Evolutionary conservation across 1,139 yeast species (phyloP).

Genomic region (Tardiomyces digboiensis): DNA sequence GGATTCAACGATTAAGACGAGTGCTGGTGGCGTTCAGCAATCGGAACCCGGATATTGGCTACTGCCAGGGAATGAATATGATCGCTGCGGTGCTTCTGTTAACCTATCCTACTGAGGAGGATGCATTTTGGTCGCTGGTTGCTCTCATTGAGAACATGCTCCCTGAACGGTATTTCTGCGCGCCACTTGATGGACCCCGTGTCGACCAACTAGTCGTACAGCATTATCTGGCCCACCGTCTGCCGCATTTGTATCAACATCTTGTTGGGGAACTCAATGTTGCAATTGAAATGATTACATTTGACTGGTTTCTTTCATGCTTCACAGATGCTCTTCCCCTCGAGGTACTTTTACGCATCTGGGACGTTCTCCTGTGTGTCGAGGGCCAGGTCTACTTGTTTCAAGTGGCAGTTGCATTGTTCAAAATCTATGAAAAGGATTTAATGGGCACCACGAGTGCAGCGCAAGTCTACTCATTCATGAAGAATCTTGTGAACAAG

Average conservation of each 20-base stretch:
- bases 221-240: slow-evolving; percentile 16
- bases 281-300: slow-evolving; percentile 42
- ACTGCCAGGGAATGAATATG: slow-evolving; percentile 58
- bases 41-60: slow-evolving; percentile 42
- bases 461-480: slow-evolving; percentile 34
- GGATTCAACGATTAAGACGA: slow-evolving; percentile 38
- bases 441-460: slow-evolving; percentile 26
- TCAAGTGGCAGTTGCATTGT: slow-evolving; percentile 33
- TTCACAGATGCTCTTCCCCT: slow-evolving; percentile 47
- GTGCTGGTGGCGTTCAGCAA: slow-evolving; percentile 46
- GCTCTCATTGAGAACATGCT: slow-evolving; percentile 43
- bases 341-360: slow-evolving; percentile 42
- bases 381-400: slow-evolving; percentile 32
- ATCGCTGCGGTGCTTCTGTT: slow-evolving; percentile 45
- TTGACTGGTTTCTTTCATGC: slow-evolving; percentile 51
- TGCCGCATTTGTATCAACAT: slow-evolving; percentile 36
- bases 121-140: slow-evolving; percentile 48
- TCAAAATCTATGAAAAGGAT: slow-evolving; percentile 33
- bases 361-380: slow-evolving; percentile 40
- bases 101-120: slow-evolving; percentile 41
- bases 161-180: slow-evolving; percentile 37
- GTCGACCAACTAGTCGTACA: slow-evolving; percentile 33
- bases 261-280: slow-evolving; percentile 27
- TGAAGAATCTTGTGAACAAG: slow-evolving; percentile 31
- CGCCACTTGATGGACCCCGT: slow-evolving; percentile 34